Conservation (phyloP, 1,139 yeast genomes). For the Kurtzmaniella quercitrusa region DNA sequence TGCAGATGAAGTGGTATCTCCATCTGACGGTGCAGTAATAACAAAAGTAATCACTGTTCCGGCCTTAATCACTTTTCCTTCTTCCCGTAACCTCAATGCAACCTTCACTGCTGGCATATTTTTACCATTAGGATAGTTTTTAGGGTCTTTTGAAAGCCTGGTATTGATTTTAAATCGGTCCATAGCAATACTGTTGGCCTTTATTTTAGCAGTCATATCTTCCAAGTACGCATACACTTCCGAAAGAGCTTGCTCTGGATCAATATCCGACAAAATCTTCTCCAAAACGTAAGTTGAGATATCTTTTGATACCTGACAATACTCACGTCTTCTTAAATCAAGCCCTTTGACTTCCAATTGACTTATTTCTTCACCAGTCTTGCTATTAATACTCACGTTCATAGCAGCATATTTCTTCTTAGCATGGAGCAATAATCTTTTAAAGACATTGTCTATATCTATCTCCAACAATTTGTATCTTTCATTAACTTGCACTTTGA, state of each 20-base stretch:
- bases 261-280: slow-evolving; percentile 66
- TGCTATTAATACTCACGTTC: slow-evolving; percentile 46
- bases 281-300: slow-evolving; percentile 73
- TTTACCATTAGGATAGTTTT: slow-evolving; percentile 70
- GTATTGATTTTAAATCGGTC: slow-evolving; percentile 72
- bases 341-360: slow-evolving; percentile 89
- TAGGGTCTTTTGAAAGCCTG: slow-evolving; percentile 72
- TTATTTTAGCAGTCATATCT: slow-evolving; percentile 53
- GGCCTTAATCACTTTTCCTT: slow-evolving; percentile 82
- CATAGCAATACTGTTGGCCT: slow-evolving; percentile 55
- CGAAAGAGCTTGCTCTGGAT: slow-evolving; percentile 72
- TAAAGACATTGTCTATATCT: slow-evolving; percentile 91
- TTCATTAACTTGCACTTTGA: slow-evolving; percentile 82
- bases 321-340: slow-evolving; percentile 96
- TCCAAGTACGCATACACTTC: slow-evolving; percentile 74
- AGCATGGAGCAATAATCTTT: slow-evolving; percentile 81
- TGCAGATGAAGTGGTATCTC: slow-evolving; percentile 31
- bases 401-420: slow-evolving; percentile 98
- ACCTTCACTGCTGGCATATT: slow-evolving; percentile 92
- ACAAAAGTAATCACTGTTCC: slow-evolving; percentile 90
- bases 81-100: slow-evolving; percentile 71
- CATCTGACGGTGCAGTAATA: slow-evolving; percentile 44
- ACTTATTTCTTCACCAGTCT: slow-evolving; percentile 48
- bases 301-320: slow-evolving; percentile 87
- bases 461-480: slow-evolving; percentile 84